Conservation (phyloP, 768 basidiomycete species). For the Termitomyces sp. region DNA sequence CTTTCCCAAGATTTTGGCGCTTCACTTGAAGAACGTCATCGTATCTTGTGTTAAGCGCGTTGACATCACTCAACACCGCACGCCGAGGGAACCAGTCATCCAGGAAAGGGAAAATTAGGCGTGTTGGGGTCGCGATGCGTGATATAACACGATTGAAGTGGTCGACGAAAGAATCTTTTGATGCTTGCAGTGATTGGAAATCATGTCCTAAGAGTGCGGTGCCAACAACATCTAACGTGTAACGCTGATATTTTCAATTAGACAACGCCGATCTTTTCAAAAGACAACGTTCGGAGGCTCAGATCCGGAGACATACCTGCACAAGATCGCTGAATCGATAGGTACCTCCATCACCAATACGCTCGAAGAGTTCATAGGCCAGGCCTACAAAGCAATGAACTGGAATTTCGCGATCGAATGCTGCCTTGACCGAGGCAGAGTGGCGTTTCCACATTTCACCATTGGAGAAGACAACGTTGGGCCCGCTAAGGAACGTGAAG, state of each 20-base stretch:
- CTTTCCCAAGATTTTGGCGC: conserved; percentile 23
- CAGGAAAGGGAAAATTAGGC: conserved; percentile 26
- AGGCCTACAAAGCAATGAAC: conserved; percentile 25
- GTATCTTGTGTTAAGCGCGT: conserved; percentile 22
- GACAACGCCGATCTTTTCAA: conserved; percentile 2
- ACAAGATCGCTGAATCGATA: conserved; percentile 22
- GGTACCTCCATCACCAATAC: conserved; percentile 23
- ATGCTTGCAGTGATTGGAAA: conserved; percentile 26
- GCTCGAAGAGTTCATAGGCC: conserved; percentile 23
- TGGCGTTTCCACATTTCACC: conserved; percentile 32
- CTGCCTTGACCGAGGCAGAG: conserved; percentile 26
- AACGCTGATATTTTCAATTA: conserved; percentile 15
- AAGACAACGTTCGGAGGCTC: neutral
- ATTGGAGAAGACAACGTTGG: conserved; percentile 33
- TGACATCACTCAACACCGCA: conserved; percentile 22
- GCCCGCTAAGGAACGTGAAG: conserved; percentile 26
- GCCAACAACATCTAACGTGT: conserved; percentile 31
- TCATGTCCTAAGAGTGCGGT: conserved; percentile 30
- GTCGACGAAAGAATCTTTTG: conserved; percentile 27
- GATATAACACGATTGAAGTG: conserved; percentile 31
- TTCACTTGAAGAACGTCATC: conserved; percentile 22
- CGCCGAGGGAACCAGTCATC: conserved; percentile 24
- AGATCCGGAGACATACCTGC: conserved; percentile 11
- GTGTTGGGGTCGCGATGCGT: conserved; percentile 26
- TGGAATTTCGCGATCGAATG: conserved; percentile 27